phyloP scores from a whole-genome alignment of 164 flowering plant genomes.

The Kingdonia uniflora region DNA sequence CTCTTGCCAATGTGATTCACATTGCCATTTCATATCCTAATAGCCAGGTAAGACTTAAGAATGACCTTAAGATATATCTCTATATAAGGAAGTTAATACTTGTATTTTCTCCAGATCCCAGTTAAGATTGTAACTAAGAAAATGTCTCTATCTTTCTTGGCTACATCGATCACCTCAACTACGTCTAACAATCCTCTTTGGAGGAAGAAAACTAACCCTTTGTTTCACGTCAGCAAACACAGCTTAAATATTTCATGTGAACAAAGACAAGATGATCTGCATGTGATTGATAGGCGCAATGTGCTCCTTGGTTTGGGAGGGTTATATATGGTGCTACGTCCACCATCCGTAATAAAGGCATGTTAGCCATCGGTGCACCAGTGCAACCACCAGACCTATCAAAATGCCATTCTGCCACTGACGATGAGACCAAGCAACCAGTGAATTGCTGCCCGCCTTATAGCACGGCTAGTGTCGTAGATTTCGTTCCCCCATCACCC shows the following conservation, averaged over 20 bases:
- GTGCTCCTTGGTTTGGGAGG: conserved; percentile 15
- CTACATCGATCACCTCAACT: not conserved
- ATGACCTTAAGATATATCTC: too few relatives aligned
- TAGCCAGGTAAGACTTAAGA: too few relatives aligned
- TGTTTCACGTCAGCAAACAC: not conserved
- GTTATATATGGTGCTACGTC: conserved; percentile 10
- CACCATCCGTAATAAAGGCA: conserved; percentile 3
- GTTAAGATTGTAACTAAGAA: not conserved
- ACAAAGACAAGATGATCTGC: conserved; percentile 2
- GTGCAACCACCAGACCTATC: conserved; percentile 10
- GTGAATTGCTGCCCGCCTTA: conserved; percentile 12
- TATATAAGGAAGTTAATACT: not conserved
- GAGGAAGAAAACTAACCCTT: not conserved
- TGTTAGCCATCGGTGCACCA: conserved; percentile 8
- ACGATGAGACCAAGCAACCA: not conserved
- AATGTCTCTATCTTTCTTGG: not conserved
- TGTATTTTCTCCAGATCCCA: not conserved
- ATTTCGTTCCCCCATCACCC: conserved; percentile 6
- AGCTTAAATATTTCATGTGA: conserved; percentile 3
- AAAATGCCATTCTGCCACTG: conserved; percentile 8
- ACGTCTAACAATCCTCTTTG: not conserved
- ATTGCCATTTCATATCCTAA: not conserved
- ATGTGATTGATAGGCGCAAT: conserved; percentile 10
- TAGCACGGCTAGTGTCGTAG: not conserved
- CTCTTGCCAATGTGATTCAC: not conserved